phyloP scores from a whole-genome alignment of 164 flowering plant genomes.

The Piper longum region DNA sequence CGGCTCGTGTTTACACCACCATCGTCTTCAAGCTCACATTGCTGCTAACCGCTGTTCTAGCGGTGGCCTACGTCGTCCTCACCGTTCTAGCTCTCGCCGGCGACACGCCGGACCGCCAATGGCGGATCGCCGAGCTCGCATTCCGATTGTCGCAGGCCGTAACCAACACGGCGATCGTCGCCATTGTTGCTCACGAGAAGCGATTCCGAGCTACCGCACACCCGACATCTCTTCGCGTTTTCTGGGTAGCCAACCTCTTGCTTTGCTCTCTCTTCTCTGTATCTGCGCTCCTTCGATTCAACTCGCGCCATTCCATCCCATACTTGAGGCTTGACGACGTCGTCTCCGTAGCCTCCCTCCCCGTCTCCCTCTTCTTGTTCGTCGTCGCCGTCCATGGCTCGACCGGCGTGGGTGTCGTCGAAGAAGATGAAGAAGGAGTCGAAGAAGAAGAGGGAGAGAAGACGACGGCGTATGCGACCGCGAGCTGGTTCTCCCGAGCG shows the following conservation, averaged over 20 bases:
- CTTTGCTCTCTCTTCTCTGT: slow-evolving; percentile 25
- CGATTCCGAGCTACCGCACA: slow-evolving; percentile 45
- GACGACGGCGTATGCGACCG: slow-evolving; percentile 49
- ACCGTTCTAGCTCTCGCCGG: slow-evolving; percentile 29
- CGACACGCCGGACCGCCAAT: slow-evolving; percentile 12
- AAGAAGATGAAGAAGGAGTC: slow-evolving; percentile 18
- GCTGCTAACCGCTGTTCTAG: slow-evolving; percentile 27
- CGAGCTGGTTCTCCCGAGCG: slow-evolving; percentile 48
- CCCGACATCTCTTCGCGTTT: slow-evolving; percentile 54
- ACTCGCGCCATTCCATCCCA: slow-evolving; percentile 1
- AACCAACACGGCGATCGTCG: slow-evolving; percentile 28
- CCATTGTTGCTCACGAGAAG: slow-evolving; percentile 60
- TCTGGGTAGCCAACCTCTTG: slow-evolving; percentile 44
- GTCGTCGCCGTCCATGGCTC: slow-evolving; percentile 41
- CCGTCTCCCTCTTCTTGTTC: slow-evolving; percentile 35
- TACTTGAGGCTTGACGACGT: slow-evolving; percentile 42
- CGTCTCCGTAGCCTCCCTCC: slow-evolving; percentile 27
- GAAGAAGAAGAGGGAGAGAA: slow-evolving; percentile 20
- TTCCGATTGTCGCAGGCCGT: slow-evolving; percentile 57
- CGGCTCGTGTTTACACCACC: slow-evolving; percentile 12
- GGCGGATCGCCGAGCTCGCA: slow-evolving; percentile 38
- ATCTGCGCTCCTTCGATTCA: slow-evolving; percentile 36
- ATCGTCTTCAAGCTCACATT: slow-evolving; percentile 47
- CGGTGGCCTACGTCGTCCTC: slow-evolving; percentile 22
- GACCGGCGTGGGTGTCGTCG: slow-evolving; percentile 36